Base-by-base conservation (phyloP, 2,329 filamentous ascomycete species). In the Epichloe coenophiala region DNA sequence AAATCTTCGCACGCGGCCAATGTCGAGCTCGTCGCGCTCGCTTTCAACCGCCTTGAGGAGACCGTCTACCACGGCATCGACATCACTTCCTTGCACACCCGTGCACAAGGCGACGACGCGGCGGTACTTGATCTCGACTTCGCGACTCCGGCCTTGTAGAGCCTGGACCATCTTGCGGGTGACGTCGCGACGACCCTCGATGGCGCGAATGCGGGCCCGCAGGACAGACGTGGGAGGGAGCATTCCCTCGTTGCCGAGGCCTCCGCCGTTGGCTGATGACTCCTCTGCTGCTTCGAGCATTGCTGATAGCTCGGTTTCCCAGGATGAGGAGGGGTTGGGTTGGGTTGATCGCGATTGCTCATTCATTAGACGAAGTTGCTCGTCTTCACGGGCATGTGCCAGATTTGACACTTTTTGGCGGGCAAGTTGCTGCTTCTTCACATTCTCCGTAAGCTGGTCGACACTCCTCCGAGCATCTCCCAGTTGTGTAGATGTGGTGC, bases 21-120 rank as follows among this genome's bases (percentile, higher is more conserved):
- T 80, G 61, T 94, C 88, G 1, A 88, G 71, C 59, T 87, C 84
- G 7, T 80, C 78, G 50, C 76, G 78, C 64, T 96, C 90, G 60
- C 89, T 95, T 67, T 95, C 91, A 3, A 97, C 85, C 2, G 93
- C 93, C 55, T 87, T 81, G 45, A 94, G 79, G 42, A 98, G 71
- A 3, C 82, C 81, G 48, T 88, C 86, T 0, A 96, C 74, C 48
- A 89, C 78, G 51, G 80, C 78, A 58, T 97, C 93, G 13, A 97
- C 86, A 52, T 88, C 79, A 8, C 76, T 75, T 54, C 94, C 88
- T 1, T 80, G 76, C 36, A 90, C 86, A 7, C 81, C 83, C 0
- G 89, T 95, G 63, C 91, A 96, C 12, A 96, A 71, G 49, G 85
- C 82, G 23, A 98, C 88, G 33, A 97, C 87, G 57, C 84, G 86